Evolutionary conservation across 2,329 filamentous ascomycete species (phyloP).

Genomic region (Trichoderma endophyticum): DNA sequence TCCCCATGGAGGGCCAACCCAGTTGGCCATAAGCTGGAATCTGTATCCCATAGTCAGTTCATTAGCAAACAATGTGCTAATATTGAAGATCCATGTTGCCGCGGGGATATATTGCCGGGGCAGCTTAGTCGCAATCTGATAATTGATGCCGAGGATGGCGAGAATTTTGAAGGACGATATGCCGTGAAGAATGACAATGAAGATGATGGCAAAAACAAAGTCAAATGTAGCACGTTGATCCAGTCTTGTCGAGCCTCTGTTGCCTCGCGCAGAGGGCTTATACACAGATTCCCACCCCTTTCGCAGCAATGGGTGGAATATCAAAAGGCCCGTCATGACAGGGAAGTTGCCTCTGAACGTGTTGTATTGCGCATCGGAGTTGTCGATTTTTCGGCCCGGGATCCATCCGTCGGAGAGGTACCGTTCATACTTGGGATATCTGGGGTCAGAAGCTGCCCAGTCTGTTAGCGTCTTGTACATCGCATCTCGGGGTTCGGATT

Average conservation of each 20-base stretch:
- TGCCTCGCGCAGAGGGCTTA: conserved; percentile 33
- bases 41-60: conserved; percentile 78
- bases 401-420: conserved; percentile 84
- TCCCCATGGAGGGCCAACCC: conserved; percentile 44
- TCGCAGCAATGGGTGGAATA: conserved; percentile 77
- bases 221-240: conserved; percentile 78
- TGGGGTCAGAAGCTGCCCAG: conserved; percentile 68
- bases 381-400: conserved; percentile 85
- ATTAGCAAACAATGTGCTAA: conserved; percentile 82
- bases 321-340: conserved; percentile 68
- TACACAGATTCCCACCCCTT: conserved; percentile 62
- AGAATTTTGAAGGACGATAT: conserved; percentile 82
- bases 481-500: background rate
- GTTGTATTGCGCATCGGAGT: conserved; percentile 83
- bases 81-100: conserved; percentile 87
- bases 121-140: conserved; percentile 68
- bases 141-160: conserved; percentile 77
- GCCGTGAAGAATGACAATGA: conserved; percentile 77
- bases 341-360: conserved; percentile 84
- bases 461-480: conserved; percentile 15
- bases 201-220: conserved; percentile 73
- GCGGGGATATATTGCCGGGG: conserved; percentile 68
- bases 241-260: conserved; percentile 55
- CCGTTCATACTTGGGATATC: conserved; percentile 70
- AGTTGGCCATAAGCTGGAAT: conserved; percentile 59